Percentiles rank a stretch among this genome's conserved stretches.
These are phyloP conservation scores for Mollisiaceae sp. DNA, from an alignment of 2,329 filamentous ascomycete species.

Conservation along the genomic window DNA sequence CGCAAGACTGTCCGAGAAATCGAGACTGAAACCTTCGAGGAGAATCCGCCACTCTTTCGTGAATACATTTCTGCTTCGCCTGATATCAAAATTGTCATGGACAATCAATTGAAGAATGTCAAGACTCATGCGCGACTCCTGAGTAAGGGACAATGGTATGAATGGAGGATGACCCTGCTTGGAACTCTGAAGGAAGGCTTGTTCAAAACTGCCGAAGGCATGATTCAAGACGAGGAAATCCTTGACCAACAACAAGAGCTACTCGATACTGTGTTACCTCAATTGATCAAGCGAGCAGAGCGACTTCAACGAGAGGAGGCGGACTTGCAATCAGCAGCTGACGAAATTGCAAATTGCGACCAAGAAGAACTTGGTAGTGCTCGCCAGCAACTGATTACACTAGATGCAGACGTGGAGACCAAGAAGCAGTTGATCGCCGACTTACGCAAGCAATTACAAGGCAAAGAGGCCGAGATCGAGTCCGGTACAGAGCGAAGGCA, in stretches of 20 bases:
- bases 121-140: conserved; percentile 89
- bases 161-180: conserved; percentile 91
- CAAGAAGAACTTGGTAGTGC: conserved; percentile 76
- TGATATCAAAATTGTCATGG: conserved; percentile 85
- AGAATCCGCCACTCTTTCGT: conserved; percentile 88
- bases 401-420: conserved; percentile 71
- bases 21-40: conserved; percentile 83
- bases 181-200: conserved; percentile 85
- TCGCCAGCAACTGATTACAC: conserved; percentile 67
- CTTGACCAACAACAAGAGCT: conserved; percentile 72
- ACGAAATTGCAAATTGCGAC: conserved; percentile 79
- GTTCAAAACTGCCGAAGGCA: conserved; percentile 73
- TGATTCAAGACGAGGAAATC: conserved; percentile 73
- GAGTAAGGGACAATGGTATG: conserved; percentile 97
- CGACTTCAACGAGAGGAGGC: conserved; percentile 66
- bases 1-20: conserved; percentile 89
- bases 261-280: conserved; percentile 70
- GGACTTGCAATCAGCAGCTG: conserved; percentile 73
- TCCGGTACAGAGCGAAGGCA: conserved; percentile 69
- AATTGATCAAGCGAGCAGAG: conserved; percentile 63
- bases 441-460: conserved; percentile 68
- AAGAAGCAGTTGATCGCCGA: conserved; percentile 72
- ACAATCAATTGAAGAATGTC: conserved; percentile 96
- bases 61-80: conserved; percentile 88
- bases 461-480: conserved; percentile 69